phyloP scores from a whole-genome alignment of 2,329 filamentous ascomycete species.

The Scolecobasidium constrictum region DNA sequence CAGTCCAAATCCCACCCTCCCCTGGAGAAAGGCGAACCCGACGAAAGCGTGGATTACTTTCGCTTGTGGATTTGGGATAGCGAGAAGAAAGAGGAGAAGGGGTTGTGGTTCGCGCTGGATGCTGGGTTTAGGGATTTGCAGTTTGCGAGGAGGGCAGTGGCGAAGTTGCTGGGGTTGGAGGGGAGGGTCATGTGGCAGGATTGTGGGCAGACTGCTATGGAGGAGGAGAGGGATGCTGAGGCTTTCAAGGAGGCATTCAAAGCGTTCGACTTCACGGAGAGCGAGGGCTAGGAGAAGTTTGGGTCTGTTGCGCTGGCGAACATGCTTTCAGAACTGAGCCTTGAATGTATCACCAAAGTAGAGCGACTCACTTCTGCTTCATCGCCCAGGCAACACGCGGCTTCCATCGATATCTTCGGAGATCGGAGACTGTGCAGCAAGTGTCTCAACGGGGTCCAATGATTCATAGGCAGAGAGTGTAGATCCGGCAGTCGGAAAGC shows the following conservation, averaged over 20 bases:
- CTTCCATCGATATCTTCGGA: no score
- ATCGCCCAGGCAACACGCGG: no score
- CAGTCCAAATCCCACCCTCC: conserved; percentile 57
- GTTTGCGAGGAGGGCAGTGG: conserved; percentile 78
- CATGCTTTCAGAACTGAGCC: no score
- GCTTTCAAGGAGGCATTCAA: conserved; percentile 75
- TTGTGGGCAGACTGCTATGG: conserved; percentile 62
- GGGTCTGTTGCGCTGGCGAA: no score
- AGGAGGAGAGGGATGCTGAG: conserved; percentile 69
- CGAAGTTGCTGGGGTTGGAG: conserved; percentile 75
- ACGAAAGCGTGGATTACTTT: conserved; percentile 51
- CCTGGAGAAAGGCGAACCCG: conserved; percentile 30
- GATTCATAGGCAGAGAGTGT: no score
- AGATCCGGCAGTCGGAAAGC: no score
- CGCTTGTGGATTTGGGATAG: conserved; percentile 64
- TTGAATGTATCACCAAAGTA: no score
- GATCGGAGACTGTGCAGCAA: no score
- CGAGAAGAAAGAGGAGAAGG: conserved; percentile 43
- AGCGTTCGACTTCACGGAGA: conserved; percentile 70
- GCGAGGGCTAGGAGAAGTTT: no score
- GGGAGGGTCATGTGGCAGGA: conserved; percentile 75
- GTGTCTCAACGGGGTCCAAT: no score
- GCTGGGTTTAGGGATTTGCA: conserved; percentile 68
- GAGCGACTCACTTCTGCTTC: no score
- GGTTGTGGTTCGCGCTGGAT: conserved; percentile 63